phyloP scores from a whole-genome alignment of 2,329 filamentous ascomycete species.

The Cladosporium velox region DNA sequence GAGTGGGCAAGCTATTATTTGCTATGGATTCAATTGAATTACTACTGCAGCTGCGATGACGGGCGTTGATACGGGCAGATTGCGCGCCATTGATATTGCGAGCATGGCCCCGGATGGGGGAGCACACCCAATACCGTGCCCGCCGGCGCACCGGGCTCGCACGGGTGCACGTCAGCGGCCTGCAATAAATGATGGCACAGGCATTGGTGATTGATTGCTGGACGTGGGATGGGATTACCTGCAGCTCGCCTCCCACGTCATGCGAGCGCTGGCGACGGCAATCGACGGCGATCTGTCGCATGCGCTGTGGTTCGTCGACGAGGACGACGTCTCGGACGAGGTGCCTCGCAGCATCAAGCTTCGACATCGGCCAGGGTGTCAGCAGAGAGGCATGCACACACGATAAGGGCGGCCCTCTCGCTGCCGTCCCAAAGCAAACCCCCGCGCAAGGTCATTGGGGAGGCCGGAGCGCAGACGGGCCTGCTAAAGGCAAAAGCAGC shows the following conservation, averaged over 20 bases:
- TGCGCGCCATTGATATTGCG: slow-evolving; percentile 14
- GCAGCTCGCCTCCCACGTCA: slow-evolving; percentile 19
- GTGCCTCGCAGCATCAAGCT: slow-evolving; percentile 11
- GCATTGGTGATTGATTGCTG: background rate
- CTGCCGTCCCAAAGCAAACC: background rate
- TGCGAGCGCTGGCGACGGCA: slow-evolving; percentile 3
- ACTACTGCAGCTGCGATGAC: slow-evolving; percentile 3
- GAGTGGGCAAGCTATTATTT: slow-evolving; percentile 20
- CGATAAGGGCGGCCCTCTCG: slow-evolving; percentile 14
- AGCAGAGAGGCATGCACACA: slow-evolving; percentile 4
- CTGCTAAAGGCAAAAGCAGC: slow-evolving; percentile 6
- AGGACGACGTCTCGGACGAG: background rate
- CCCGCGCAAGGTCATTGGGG: slow-evolving; percentile 14
- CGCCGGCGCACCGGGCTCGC: background rate
- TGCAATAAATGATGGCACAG: background rate
- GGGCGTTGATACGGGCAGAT: slow-evolving; percentile 19
- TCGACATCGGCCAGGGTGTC: slow-evolving; percentile 12
- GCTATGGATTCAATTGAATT: slow-evolving; percentile 4
- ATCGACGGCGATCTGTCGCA: slow-evolving; percentile 12
- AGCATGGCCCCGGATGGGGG: slow-evolving; percentile 4
- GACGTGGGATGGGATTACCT: slow-evolving; percentile 8
- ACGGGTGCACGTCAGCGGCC: slow-evolving; percentile 15
- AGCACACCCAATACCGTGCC: background rate
- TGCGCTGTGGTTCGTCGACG: background rate
- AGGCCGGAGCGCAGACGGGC: slow-evolving; percentile 5